Evolutionary conservation across 768 basidiomycete species (phyloP).

Genomic region (Boletus barrowsii): DNA sequence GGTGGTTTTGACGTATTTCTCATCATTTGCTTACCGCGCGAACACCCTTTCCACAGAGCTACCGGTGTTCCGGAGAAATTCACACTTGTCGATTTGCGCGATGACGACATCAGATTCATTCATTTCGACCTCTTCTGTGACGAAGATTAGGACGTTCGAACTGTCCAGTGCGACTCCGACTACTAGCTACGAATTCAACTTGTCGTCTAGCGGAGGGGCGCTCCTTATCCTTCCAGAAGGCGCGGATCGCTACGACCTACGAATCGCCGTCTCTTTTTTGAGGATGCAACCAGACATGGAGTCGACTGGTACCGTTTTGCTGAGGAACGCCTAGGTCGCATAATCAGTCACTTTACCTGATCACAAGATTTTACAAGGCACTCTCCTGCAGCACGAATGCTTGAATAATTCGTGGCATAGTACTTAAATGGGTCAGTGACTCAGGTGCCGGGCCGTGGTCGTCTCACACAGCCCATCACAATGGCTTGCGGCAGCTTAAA

Average conservation of each 20-base stretch:
- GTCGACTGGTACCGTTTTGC: constrained; percentile 28
- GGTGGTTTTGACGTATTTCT: constrained; percentile 38
- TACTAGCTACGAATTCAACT: constrained; percentile 4
- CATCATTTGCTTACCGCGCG: constrained; percentile 33
- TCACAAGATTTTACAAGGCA: constrained; percentile 14
- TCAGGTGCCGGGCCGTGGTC: too few relatives aligned
- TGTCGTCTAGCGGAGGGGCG: constrained; percentile 26
- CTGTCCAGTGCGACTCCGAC: background rate
- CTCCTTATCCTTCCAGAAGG: constrained; percentile 34
- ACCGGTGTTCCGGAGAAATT: constrained; percentile 27
- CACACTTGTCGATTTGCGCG: constrained; percentile 11
- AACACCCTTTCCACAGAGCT: constrained; percentile 18
- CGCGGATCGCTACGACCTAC: constrained; percentile 19
- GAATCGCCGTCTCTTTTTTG: constrained; percentile 11
- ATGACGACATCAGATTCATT: background rate
- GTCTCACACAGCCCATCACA: too few relatives aligned
- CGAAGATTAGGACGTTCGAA: background rate
- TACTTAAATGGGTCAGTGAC: too few relatives aligned
- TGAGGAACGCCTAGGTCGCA: constrained; percentile 5
- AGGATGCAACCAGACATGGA: constrained; percentile 19
- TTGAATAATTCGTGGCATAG: too few relatives aligned
- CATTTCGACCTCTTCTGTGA: constrained; percentile 5
- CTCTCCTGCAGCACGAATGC: too few relatives aligned
- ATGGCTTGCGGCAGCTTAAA: too few relatives aligned
- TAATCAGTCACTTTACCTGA: constrained; percentile 22